These are phyloP conservation scores for Cystobasidium pallidum DNA, from an alignment of 1,284 basidiomycete genomes.

Conservation along the genomic window DNA sequence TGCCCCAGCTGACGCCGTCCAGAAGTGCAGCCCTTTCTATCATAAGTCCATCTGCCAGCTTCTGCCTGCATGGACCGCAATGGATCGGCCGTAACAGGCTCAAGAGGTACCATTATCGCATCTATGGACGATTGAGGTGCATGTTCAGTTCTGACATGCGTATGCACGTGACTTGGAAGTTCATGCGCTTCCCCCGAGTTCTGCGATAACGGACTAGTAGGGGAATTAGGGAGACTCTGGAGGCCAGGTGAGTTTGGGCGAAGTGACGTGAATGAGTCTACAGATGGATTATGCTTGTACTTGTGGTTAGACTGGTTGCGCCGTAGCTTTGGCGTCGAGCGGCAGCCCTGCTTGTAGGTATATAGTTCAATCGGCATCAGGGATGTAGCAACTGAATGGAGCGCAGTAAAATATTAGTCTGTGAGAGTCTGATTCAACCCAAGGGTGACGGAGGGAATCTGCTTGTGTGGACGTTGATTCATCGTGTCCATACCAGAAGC, in stretches of 20 bases:
- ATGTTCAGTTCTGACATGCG: background rate
- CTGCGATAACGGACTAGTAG: background rate
- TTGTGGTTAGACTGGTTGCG: slow-evolving; percentile 24
- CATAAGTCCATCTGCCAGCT: background rate
- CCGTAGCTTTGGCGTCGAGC: slow-evolving; percentile 31
- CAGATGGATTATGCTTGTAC: slow-evolving; percentile 7
- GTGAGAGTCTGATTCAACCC: too few species aligned
- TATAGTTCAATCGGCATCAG: slow-evolving; percentile 21
- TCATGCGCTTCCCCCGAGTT: background rate
- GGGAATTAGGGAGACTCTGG: background rate
- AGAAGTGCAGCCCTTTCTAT: background rate
- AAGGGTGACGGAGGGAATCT: too few species aligned
- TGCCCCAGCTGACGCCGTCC: background rate
- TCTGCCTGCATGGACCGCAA: background rate
- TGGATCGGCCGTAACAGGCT: background rate
- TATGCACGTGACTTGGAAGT: slow-evolving; percentile 7
- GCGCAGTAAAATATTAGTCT: too few species aligned
- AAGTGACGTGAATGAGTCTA: slow-evolving; percentile 33
- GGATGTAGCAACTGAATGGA: too few species aligned
- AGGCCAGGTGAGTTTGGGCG: slow-evolving; percentile 17
- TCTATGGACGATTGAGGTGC: background rate
- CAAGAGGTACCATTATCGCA: slow-evolving; percentile 6
- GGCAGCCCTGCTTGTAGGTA: slow-evolving; percentile 30
- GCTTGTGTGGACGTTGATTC: too few species aligned
- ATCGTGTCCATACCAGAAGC: too few species aligned